phyloP scores from a whole-genome alignment of 495 filamentous ascomycete genomes.

The Aspergillus biplanus region DNA sequence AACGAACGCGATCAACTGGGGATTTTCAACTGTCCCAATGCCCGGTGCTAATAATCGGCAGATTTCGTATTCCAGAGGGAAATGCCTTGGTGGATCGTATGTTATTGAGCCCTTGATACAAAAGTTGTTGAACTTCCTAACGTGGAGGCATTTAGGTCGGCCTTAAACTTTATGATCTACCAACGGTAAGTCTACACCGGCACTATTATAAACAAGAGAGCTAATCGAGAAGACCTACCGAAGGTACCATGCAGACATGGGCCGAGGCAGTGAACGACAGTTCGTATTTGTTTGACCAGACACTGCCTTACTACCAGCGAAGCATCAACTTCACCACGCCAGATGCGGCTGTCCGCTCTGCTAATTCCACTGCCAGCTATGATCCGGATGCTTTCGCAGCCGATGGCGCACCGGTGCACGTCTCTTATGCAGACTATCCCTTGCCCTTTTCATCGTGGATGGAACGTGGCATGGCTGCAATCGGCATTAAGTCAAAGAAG shows the following conservation, averaged over 20 bases:
- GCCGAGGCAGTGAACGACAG: neutral
- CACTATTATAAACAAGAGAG: too few species aligned
- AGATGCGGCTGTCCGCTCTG: neutral
- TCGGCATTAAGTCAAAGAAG: neutral
- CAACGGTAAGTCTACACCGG: constrained; percentile 30
- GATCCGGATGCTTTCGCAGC: neutral
- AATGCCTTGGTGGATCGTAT: constrained; percentile 41
- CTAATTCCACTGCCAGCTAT: neutral
- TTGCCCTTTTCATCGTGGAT: neutral
- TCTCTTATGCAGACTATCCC: neutral
- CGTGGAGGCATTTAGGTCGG: constrained; percentile 28
- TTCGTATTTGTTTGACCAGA: neutral
- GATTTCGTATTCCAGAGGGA: constrained; percentile 44
- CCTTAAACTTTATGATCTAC: constrained; percentile 57
- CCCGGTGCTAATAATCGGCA: constrained; percentile 40
- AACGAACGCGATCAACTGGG: constrained; percentile 53
- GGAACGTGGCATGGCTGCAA: neutral
- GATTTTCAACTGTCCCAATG: constrained; percentile 36
- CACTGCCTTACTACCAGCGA: neutral
- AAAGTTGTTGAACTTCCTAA: neutral
- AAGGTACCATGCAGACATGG: neutral
- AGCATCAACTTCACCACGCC: neutral
- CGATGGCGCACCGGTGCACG: neutral
- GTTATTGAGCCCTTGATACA: neutral
- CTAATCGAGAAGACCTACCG: neutral